Percentiles rank a stretch among this genome's conserved stretches.
These are phyloP conservation scores for Eragrostis nindensis DNA, from an alignment of 176 grass and related monocot species.

Conservation along the genomic window DNA sequence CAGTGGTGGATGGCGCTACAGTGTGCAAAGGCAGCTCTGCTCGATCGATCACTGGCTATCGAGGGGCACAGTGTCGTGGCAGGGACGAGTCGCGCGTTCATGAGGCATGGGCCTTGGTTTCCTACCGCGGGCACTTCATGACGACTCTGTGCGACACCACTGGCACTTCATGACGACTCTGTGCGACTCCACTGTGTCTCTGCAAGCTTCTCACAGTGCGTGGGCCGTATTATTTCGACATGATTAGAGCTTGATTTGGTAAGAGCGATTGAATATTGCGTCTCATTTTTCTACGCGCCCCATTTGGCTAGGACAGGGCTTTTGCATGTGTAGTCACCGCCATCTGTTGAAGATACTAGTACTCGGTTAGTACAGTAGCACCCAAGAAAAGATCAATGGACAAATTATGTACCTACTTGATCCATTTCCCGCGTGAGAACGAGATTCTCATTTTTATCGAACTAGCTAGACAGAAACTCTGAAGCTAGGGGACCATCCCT, in stretches of 20 bases:
- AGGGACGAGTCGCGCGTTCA: neutral
- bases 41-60: neutral
- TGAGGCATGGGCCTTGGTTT: neutral
- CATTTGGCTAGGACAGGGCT: neutral
- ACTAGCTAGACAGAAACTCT: too few species aligned
- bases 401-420: too few species aligned
- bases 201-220: neutral
- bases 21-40: too few species aligned
- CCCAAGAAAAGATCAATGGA: too few species aligned
- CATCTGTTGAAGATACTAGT: too few species aligned
- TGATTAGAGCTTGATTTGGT: constrained; percentile 9
- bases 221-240: neutral
- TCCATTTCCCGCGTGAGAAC: too few species aligned
- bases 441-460: too few species aligned
- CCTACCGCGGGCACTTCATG: neutral
- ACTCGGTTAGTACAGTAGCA: too few species aligned
- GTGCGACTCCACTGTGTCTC: neutral
- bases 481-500: too few species aligned
- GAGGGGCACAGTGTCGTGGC: neutral
- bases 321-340: neutral
- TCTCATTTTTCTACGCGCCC: neutral
- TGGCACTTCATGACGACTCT: too few species aligned
- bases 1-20: neutral
- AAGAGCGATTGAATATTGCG: neutral
- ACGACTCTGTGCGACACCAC: neutral